Base-by-base conservation (phyloP, 768 basidiomycete species). In the Fistulinella prunicolor region DNA sequence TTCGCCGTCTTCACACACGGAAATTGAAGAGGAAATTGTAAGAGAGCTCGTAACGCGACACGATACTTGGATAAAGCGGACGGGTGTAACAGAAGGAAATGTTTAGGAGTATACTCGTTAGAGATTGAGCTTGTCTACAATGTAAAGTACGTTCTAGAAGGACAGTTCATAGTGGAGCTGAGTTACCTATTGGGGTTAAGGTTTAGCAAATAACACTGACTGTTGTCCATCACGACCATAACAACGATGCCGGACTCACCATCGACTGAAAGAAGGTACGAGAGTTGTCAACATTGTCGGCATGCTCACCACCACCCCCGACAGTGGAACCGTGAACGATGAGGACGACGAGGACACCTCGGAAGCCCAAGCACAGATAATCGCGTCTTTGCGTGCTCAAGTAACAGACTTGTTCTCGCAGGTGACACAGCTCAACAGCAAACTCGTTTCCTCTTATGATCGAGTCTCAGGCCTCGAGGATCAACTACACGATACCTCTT, bases 11-110 rank as follows among this genome's bases (percentile, higher is more conserved):
- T 23, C 63, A 23, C 63, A 58, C 26, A 83, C 83, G 51, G 95
- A 99, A 70, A 98, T 99, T 30, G 95, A 99, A 66, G 89, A 94
- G 60, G 83, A 92, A 46, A 97, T 98, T 52, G 73, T 98, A 1
- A 66, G 61, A 2, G 87, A 90, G 61, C 71, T 98, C 41, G 79
- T 90, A 6, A 72, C 67, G 56, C 76, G 87, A 53, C 95, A 99
- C 68, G 70, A 72, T 4, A 66, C 60, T 23, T 97, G 94, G 91
- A 79, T 86, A 35, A 43, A 39, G 42, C 54, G 42, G 17, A 23
- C 17, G 13, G 21, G 10, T 24, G 29, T 20, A 22, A 28, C 5
- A 28, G 26, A 28, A 28, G n/a, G n/a, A n/a, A n/a, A n/a, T n/a
- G n/a, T n/a, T n/a, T n/a, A n/a, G n/a, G n/a, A n/a, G n/a, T n/a